phyloP scores from a whole-genome alignment of 2,329 filamentous ascomycete genomes.

The Scedosporium boydii region DNA sequence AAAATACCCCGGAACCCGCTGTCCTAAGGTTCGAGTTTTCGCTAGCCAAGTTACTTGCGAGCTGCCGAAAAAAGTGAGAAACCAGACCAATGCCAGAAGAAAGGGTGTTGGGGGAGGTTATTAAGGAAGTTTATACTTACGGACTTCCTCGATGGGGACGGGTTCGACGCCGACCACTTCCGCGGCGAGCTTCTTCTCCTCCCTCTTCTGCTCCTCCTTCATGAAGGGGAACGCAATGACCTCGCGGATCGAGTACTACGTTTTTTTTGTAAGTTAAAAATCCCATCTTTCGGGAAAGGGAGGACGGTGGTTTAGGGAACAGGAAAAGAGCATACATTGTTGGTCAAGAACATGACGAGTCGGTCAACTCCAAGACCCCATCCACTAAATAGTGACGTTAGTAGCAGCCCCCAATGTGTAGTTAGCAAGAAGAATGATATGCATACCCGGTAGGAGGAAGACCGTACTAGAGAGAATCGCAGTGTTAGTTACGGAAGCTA shows the following conservation, averaged over 20 bases:
- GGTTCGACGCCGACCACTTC: slow-evolving; percentile 54
- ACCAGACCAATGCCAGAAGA: background rate
- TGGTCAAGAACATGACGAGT: slow-evolving; percentile 88
- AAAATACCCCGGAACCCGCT: too few species aligned
- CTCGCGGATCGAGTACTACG: slow-evolving; percentile 73
- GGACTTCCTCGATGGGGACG: slow-evolving; percentile 48
- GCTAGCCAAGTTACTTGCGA: slow-evolving; percentile 11
- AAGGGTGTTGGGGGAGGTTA: background rate
- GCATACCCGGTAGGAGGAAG: slow-evolving; percentile 62
- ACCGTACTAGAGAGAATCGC: slow-evolving; percentile 43
- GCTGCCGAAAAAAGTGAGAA: slow-evolving; percentile 6
- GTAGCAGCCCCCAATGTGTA: background rate
- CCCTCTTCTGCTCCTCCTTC: slow-evolving; percentile 62
- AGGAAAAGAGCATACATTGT: slow-evolving; percentile 48
- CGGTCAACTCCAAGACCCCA: slow-evolving; percentile 97
- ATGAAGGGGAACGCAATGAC: slow-evolving; percentile 96
- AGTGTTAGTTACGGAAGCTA: background rate
- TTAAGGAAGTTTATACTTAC: slow-evolving; percentile 6
- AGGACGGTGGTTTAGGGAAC: background rate
- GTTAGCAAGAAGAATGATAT: background rate
- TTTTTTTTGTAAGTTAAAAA: background rate
- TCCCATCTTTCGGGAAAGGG: background rate
- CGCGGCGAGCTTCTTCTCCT: slow-evolving; percentile 38
- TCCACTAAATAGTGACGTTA: slow-evolving; percentile 37
- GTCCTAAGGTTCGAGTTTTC: background rate